These are phyloP conservation scores for Entomortierella parvispora DNA, from an alignment of 192 early-diverging fungal genomes.

Conservation along the genomic window DNA sequence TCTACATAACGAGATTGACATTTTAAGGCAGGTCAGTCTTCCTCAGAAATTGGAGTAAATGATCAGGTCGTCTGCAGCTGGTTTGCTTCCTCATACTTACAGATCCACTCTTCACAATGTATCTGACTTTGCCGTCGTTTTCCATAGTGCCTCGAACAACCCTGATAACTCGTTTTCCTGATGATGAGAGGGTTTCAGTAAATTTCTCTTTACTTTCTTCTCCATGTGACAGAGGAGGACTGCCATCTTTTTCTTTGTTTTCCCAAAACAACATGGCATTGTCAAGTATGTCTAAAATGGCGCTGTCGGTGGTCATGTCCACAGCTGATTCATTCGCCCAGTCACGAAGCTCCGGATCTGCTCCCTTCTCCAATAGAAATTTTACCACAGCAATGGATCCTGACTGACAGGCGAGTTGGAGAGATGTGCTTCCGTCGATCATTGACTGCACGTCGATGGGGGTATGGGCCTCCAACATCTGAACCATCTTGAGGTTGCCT, in stretches of 20 bases:
- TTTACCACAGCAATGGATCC: constrained; percentile 28
- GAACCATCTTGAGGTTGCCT: constrained; percentile 21
- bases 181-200: not conserved
- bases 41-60: no score
- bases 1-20: constrained; percentile 13
- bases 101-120: constrained; percentile 55
- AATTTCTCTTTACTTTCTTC: not conserved
- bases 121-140: constrained; percentile 38
- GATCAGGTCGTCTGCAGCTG: no score
- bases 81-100: no score
- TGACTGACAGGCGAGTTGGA: constrained; percentile 54
- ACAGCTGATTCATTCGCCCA: constrained; percentile 48
- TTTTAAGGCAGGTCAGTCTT: not conserved
- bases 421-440: constrained; percentile 48
- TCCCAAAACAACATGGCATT: constrained; percentile 44
- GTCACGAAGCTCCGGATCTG: constrained; percentile 44
- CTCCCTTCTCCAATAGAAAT: constrained; percentile 36
- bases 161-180: constrained; percentile 35
- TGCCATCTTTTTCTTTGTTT: not conserved
- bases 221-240: not conserved
- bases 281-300: constrained; percentile 41
- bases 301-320: constrained; percentile 46
- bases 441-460: constrained; percentile 33
- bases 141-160: constrained; percentile 45
- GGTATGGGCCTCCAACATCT: constrained; percentile 14